Evolutionary conservation across 1,139 yeast genomes (phyloP).

Genomic region (Pichia sp.): DNA sequence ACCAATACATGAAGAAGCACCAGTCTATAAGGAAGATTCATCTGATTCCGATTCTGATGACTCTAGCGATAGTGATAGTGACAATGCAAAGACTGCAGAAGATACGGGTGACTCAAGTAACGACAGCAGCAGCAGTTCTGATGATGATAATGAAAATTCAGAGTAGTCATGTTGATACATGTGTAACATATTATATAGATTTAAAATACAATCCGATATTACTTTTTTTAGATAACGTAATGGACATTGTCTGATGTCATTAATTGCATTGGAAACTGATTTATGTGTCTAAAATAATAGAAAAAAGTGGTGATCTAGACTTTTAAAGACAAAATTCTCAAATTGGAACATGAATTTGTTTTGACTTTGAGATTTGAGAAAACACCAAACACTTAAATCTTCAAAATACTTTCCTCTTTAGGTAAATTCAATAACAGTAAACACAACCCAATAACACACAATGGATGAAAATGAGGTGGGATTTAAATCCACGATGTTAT

Average conservation of each 20-base stretch:
- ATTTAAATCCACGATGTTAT: slow-evolving; percentile 35
- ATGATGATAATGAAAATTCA: background rate
- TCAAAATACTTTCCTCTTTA: background rate
- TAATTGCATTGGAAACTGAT: too few relatives aligned
- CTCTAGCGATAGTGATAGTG: slow-evolving; percentile 13
- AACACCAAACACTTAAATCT: background rate
- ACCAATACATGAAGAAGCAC: slow-evolving; percentile 6
- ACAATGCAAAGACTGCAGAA: background rate
- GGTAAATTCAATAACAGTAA: background rate
- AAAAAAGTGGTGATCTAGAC: too few relatives aligned
- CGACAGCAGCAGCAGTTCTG: background rate
- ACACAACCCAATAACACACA: background rate
- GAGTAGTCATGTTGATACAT: background rate
- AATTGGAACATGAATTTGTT: background rate
- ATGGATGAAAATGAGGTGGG: slow-evolving; percentile 4
- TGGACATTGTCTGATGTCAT: too few relatives aligned
- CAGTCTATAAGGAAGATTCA: slow-evolving; percentile 1
- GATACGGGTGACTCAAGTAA: background rate
- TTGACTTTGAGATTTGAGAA: background rate
- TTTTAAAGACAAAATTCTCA: background rate
- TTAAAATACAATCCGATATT: background rate
- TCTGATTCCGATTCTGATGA: slow-evolving; percentile 4
- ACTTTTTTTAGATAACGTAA: background rate
- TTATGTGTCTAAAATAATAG: too few relatives aligned
- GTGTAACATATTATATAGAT: background rate